A percentile compares a stretch with the other conserved stretches of the same genome.
Evolutionary conservation across 345 rosid genomes (phyloP).

Genomic region (Pistacia integerrima): DNA sequence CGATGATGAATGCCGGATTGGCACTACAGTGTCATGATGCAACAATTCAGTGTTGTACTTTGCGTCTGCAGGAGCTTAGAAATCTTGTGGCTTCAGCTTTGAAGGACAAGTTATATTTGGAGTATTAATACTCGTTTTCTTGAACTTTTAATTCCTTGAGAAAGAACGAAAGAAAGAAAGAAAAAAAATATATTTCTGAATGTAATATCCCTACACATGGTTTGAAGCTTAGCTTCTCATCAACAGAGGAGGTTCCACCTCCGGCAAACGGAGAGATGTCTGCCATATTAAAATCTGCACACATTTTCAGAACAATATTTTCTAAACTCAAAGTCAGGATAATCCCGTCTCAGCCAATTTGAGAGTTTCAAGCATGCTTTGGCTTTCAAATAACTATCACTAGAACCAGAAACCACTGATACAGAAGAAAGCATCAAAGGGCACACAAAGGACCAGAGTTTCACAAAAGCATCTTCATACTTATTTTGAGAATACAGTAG

Average conservation of each 20-base stretch:
- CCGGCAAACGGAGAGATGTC: constrained; percentile 32
- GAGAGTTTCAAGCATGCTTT: constrained; percentile 91
- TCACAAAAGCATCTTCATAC: constrained; percentile 67
- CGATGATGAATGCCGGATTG: constrained; percentile 97
- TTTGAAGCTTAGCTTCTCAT: constrained; percentile 37
- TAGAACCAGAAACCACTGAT: constrained; percentile 43
- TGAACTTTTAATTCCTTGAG: no score
- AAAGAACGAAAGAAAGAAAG: no score
- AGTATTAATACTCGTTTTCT: no score
- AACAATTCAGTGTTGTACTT: constrained; percentile 72
- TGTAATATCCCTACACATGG: constrained; percentile 29
- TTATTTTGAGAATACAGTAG: constrained; percentile 69
- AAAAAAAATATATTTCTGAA: no score
- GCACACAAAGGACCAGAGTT: constrained; percentile 72
- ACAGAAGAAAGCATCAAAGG: constrained; percentile 60
- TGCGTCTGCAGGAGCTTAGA: constrained; percentile 81
- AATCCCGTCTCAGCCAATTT: constrained; percentile 66
- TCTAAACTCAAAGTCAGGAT: constrained; percentile 48
- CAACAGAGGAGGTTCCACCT: constrained; percentile 26
- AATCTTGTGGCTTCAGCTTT: constrained; percentile 47
- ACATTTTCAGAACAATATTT: constrained; percentile 51
- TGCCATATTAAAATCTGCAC: constrained; percentile 45
- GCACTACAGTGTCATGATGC: constrained; percentile 87
- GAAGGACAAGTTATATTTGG: constrained; percentile 47
- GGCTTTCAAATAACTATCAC: constrained; percentile 67